Evolutionary conservation across 2,329 filamentous ascomycete genomes (phyloP).

Genomic region (Sporothrix luriei): DNA sequence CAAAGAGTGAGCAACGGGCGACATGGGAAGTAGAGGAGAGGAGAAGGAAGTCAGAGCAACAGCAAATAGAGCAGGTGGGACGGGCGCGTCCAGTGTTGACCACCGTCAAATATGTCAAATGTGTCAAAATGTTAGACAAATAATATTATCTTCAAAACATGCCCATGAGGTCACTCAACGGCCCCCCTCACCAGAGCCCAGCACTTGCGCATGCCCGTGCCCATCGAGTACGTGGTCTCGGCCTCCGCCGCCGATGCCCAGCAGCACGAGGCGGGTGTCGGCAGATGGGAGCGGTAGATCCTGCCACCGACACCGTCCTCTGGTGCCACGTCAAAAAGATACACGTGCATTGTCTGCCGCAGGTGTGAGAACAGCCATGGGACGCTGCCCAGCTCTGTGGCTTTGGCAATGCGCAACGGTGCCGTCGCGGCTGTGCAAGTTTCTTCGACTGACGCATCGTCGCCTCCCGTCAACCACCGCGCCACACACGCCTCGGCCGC

Average conservation of each 20-base stretch:
- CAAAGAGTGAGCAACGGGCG: not conserved
- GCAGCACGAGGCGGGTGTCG: conserved; percentile 35
- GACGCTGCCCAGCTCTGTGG: conserved; percentile 53
- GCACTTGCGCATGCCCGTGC: conserved; percentile 61
- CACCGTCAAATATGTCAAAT: not conserved
- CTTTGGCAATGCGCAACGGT: conserved; percentile 40
- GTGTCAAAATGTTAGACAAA: not conserved
- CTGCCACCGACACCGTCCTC: conserved; percentile 37
- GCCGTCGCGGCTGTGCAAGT: not conserved
- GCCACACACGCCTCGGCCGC: conserved; percentile 30
- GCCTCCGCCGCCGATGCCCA: conserved; percentile 49
- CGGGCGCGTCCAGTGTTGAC: too few relatives aligned
- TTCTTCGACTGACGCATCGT: not conserved
- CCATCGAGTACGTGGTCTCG: conserved; percentile 56
- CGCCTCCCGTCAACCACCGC: conserved; percentile 26
- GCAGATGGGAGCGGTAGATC: not conserved
- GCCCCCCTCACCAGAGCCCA: conserved; percentile 50
- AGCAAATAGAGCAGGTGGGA: not conserved
- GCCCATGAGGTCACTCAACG: not conserved
- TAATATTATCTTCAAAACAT: not conserved
- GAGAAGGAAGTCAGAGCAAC: not conserved
- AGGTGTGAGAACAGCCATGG: conserved; percentile 63
- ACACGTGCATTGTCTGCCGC: conserved; percentile 60
- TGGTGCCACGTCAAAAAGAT: conserved; percentile 48
- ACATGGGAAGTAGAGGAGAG: too few relatives aligned